Percentiles rank a stretch among this genome's conserved stretches.
Evolutionary conservation across 192 early-diverging fungal genomes (phyloP).

Genomic region (Backusella circina): DNA sequence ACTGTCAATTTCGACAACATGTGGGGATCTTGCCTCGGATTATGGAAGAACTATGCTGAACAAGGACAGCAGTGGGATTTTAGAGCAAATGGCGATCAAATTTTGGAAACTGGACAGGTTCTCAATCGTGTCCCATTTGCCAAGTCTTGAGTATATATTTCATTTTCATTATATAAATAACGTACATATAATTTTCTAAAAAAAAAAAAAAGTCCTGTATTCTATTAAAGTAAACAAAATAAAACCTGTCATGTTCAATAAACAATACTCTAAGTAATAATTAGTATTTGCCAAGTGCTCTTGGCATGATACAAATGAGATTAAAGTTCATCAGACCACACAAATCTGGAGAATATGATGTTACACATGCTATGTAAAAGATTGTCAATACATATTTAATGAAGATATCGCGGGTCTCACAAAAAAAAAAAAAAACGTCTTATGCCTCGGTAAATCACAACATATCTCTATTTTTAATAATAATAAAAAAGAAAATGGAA

Average conservation of each 20-base stretch:
- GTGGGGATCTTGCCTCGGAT: slow-evolving; percentile 24
- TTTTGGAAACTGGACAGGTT: neutral
- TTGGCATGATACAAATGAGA: neutral
- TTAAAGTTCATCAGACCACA: neutral
- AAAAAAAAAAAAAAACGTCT: too few species aligned
- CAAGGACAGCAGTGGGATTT: slow-evolving; percentile 16
- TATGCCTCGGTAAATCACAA: neutral
- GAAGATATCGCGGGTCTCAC: too few species aligned
- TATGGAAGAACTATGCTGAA: slow-evolving; percentile 18
- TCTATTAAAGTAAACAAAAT: neutral
- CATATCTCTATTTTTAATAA: neutral
- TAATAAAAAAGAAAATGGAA: neutral
- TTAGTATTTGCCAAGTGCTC: neutral
- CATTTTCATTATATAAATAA: neutral
- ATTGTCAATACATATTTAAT: neutral
- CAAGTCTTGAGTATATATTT: neutral
- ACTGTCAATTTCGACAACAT: slow-evolving; percentile 19
- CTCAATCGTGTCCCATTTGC: neutral
- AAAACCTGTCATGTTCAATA: neutral
- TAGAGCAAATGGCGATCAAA: slow-evolving; percentile 11
- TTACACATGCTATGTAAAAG: neutral
- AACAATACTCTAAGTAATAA: neutral
- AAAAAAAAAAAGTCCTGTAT: neutral
- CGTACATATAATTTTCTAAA: neutral
- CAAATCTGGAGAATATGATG: neutral